Percentiles rank a stretch among this genome's conserved stretches.
Conservation (phyloP, 768 basidiomycete species). For the Royoungia palumana region DNA sequence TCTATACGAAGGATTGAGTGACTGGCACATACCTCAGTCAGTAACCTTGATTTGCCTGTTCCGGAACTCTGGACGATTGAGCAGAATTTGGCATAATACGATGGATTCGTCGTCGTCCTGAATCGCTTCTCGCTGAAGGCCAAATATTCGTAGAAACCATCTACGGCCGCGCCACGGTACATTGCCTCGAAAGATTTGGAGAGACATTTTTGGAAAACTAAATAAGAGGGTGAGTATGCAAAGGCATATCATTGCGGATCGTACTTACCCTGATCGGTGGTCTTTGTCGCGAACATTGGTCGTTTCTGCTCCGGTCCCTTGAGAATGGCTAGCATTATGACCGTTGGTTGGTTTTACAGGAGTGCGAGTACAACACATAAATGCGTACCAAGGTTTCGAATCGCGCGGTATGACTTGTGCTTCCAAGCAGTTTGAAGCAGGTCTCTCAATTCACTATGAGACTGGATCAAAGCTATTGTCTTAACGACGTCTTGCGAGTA, state of each 20-base stretch:
- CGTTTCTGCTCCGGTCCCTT: too few species aligned
- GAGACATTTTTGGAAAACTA: neutral
- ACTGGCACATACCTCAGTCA: constrained; percentile 3
- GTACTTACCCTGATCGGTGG: too few species aligned
- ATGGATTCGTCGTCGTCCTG: neutral
- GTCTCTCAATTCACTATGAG: neutral
- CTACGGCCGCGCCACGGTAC: neutral
- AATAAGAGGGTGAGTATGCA: too few species aligned
- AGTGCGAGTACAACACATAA: too few species aligned
- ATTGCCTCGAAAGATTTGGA: neutral
- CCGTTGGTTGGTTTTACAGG: too few species aligned
- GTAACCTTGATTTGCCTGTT: constrained; percentile 11
- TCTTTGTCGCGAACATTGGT: too few species aligned
- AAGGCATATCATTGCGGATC: too few species aligned
- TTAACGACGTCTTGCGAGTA: accelerated
- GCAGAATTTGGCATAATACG: constrained; percentile 11
- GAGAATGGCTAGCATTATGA: too few species aligned
- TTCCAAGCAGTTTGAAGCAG: constrained; percentile 1
- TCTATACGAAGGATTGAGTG: neutral
- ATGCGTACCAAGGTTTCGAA: constrained; percentile 6
- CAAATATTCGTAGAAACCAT: constrained; percentile 9
- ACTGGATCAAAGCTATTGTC: neutral
- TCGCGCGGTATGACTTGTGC: neutral
- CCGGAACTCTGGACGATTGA: constrained; percentile 16
- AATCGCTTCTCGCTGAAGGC: neutral